These are phyloP conservation scores for Thraustotheca clavata DNA, from an alignment of 352 stramenopile species.

Conservation along the genomic window DNA sequence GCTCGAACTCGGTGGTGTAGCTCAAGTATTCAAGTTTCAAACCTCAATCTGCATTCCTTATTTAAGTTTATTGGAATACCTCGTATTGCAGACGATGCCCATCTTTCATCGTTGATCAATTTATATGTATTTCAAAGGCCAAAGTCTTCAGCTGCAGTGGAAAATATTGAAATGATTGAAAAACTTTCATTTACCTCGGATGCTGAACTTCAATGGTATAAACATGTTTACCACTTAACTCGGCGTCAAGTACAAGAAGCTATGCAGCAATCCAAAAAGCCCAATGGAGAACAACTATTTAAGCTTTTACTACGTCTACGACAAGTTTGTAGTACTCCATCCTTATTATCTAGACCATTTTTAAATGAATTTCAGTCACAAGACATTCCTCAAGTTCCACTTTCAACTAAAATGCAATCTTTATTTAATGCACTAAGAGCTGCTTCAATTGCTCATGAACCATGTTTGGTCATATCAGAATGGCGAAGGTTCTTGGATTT, in stretches of 20 bases:
- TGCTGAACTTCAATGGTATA: slow-evolving; percentile 64
- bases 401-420: slow-evolving; percentile 56
- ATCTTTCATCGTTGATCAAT: slow-evolving; percentile 66
- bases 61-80: slow-evolving; percentile 78
- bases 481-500: slow-evolving; percentile 83
- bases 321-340: slow-evolving; percentile 69
- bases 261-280: slow-evolving; percentile 47
- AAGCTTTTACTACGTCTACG: slow-evolving; percentile 80
- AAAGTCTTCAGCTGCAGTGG: slow-evolving; percentile 61
- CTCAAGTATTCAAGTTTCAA: slow-evolving; percentile 87
- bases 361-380: slow-evolving; percentile 32
- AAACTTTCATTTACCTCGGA: slow-evolving; percentile 56
- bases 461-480: slow-evolving; percentile 80
- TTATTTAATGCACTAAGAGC: slow-evolving; percentile 43
- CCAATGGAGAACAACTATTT: slow-evolving; percentile 79
- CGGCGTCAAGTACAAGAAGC: slow-evolving; percentile 71
- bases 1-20: slow-evolving; percentile 79
- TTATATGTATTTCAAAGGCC: slow-evolving; percentile 77
- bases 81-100: slow-evolving; percentile 41
- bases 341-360: slow-evolving; percentile 49
- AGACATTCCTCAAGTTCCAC: slow-evolving; percentile 25
- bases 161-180: slow-evolving; percentile 50
- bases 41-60: slow-evolving; percentile 82
- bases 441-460: slow-evolving; percentile 39
- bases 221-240: slow-evolving; percentile 70